Base-by-base conservation (phyloP, 2,329 filamentous ascomycete genomes). In the Sclerotinia subarctica region DNA sequence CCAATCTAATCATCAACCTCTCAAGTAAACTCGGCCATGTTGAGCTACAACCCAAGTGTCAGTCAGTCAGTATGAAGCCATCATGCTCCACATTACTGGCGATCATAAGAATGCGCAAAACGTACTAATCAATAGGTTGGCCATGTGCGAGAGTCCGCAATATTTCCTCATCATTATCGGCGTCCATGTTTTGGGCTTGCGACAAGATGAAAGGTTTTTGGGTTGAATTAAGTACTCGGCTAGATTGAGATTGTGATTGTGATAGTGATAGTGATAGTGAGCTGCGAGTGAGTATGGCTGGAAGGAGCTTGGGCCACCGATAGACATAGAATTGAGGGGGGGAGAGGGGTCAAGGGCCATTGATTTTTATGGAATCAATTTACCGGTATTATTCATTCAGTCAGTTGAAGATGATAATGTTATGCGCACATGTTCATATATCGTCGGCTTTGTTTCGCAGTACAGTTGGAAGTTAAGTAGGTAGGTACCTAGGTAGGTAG, bases 101-200 rank as follows among this genome's bases (percentile, higher is more conserved):
- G 17, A 51, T 26, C 19, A 42, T 3, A 52, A 42, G 57, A 32
- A 38, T 60, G 54, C 54, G 59, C 47, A 46, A 53, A 70, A 76
- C 85, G 78, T 80, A 89, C 87, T 82, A 83, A 74, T 87, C 83
- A 71, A 88, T 83, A 24, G 80, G 73, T 26, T 80, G 82, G 71
- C 86, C 86, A 24, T 79, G 76, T 29, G 86, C 84, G 72, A 87
- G 79, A 69, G 72, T 80, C 70, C 63, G 58, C 15, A 78, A 60
- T 26, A 76, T 66, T 52, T 74, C 72, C 64, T 85, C 82, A 70
- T 85, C 84, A 56, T 53, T 63, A 70, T 88, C 86, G 47, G 84
- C 80, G 67, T 87, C 85, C 85, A 88, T 88, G 72, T 74, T 80
- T 71, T 52, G 44, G 62, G 64, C 68, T 74, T 74, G 74, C 73